Evolutionary conservation across 2,329 filamentous ascomycete genomes (phyloP), one percentile per base, ranked within the genome.

Genomic region (Eurotiales sp.): DNA sequence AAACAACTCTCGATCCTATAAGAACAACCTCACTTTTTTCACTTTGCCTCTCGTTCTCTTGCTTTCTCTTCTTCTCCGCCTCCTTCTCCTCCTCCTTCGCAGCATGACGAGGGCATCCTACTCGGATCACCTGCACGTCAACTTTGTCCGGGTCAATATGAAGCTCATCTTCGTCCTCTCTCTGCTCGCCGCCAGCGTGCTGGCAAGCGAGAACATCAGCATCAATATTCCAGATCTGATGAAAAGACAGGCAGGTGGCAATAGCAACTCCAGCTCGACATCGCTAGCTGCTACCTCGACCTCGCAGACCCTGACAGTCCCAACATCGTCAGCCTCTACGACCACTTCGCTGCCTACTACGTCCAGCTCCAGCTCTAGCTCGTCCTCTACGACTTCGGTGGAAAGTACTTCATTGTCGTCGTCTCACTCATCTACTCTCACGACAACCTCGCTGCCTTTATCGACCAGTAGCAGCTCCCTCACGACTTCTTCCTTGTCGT

Each of bases 321-420:
- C 34, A 23, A 36, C 51, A 14, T 49, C 51, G 40, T 39, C 30
- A 22, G 14, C 48, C 3, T 45, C 41, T 7, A 42, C 39, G 3
- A 22, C 47, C 25, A 36, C 30, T 22, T 32, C 40, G 34, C n/a
- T n/a, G n/a, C n/a, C n/a, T n/a, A n/a, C n/a, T n/a, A n/a, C n/a
- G n/a, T n/a, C n/a, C n/a, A n/a, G n/a, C n/a, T n/a, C n/a, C n/a
- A n/a, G n/a, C n/a, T n/a, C n/a, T n/a, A n/a, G n/a, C n/a, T n/a
- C n/a, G n/a, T n/a, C n/a, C n/a, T 22, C 27, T 19, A 32, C 47
- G 2, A 21, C 46, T 48, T 64, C 55, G 55, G 61, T 21, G 62
- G 64, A 2, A 69, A 72, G 46, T 60, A 59, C 1, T 55, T 67
- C 34, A 12, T 32, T 12, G 29, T 32, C 29, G 3, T 37, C 34